Evolutionary conservation across 148 eudicot genomes (phyloP).

Genomic region (Chenopodium quinoa): DNA sequence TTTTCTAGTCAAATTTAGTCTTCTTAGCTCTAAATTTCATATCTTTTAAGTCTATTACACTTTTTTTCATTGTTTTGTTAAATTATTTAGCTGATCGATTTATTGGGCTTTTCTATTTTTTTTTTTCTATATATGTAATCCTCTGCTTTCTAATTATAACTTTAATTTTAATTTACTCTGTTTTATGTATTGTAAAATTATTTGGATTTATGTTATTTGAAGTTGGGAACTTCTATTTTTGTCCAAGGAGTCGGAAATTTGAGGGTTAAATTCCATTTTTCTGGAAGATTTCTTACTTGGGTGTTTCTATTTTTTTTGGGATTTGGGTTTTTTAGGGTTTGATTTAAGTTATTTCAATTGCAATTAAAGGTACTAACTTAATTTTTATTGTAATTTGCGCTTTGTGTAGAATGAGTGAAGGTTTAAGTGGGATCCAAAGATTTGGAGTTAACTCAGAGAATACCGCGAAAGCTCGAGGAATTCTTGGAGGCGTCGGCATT

Average conservation of each 20-base stretch:
- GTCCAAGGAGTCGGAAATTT: conserved; percentile 17
- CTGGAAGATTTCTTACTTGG: conserved; percentile 13
- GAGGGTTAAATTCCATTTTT: conserved; percentile 2
- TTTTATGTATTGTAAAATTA: background rate
- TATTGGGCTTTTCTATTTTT: background rate
- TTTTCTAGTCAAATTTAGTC: conserved; percentile 28
- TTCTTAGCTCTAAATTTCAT: conserved; percentile 5
- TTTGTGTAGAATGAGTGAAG: conserved; percentile 38
- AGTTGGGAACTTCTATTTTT: conserved; percentile 18
- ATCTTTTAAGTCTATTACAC: background rate
- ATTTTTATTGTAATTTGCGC: conserved; percentile 13
- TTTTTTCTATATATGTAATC: background rate
- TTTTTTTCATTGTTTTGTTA: conserved; percentile 1
- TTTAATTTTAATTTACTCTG: background rate
- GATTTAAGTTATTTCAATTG: conserved; percentile 16
- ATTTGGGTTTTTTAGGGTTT: conserved; percentile 24
- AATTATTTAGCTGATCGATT: conserved; percentile 20
- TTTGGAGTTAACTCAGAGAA: conserved; percentile 25
- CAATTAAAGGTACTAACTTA: background rate
- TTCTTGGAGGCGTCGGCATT: conserved; percentile 28
- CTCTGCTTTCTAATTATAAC: background rate
- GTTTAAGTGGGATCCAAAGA: conserved; percentile 31
- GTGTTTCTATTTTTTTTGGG: conserved; percentile 19
- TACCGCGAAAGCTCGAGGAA: conserved; percentile 23
- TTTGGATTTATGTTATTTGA: background rate